A percentile compares a stretch with the other conserved stretches of the same genome.
Evolutionary conservation across 2,329 filamentous ascomycete species (phyloP).

Genomic region (Chaetomiaceae sp.): DNA sequence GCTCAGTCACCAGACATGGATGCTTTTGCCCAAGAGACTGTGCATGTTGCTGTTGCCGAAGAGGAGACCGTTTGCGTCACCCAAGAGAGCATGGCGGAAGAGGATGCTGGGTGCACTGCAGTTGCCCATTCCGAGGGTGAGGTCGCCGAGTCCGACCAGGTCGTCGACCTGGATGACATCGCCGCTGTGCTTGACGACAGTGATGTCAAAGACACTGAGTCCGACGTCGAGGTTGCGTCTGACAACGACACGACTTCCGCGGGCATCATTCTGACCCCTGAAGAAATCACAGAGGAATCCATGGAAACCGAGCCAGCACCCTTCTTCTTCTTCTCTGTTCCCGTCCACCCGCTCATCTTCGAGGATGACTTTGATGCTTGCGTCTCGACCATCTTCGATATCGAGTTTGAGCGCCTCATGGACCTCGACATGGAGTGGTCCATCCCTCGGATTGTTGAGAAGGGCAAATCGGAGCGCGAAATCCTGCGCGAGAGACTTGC

Average conservation of each 20-base stretch:
- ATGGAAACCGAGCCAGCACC: not conserved
- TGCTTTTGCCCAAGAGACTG: too few species aligned
- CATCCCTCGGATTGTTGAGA: conserved; percentile 6
- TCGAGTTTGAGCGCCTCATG: not conserved
- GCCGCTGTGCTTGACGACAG: too few species aligned
- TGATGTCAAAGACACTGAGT: too few species aligned
- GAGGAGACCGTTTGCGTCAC: too few species aligned
- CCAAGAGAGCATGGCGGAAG: too few species aligned
- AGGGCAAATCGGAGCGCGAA: not conserved
- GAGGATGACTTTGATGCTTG: conserved; percentile 18
- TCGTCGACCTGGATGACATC: not conserved
- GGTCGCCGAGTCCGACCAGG: too few species aligned
- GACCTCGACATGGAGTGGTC: conserved; percentile 7
- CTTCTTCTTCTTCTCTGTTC: not conserved
- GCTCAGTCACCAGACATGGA: too few species aligned
- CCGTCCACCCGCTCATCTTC: not conserved
- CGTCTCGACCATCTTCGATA: conserved; percentile 1
- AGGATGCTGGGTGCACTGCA: too few species aligned
- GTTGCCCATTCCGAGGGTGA: too few species aligned
- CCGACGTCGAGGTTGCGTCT: not conserved
- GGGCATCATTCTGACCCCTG: not conserved
- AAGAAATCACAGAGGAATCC: too few species aligned
- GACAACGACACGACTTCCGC: not conserved
- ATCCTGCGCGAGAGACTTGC: not conserved
- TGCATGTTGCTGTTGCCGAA: too few species aligned